Base-by-base conservation (phyloP, 768 basidiomycete genomes). In the Hemileccinum rubropunctum region DNA sequence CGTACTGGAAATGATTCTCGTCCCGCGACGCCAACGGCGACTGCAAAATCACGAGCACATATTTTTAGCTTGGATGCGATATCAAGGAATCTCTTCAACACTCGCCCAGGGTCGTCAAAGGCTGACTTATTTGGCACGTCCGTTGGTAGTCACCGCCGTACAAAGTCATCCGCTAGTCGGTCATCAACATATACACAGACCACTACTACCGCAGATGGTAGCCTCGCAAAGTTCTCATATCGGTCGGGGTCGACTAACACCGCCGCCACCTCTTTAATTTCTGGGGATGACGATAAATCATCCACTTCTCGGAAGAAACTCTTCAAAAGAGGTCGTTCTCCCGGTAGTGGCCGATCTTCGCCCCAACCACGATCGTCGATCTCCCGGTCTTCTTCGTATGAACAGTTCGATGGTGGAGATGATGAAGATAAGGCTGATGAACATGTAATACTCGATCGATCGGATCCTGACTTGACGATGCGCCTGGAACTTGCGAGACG, bases 61-160 rank as follows among this genome's bases (percentile, higher is more conserved):
- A 90, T 92, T 44, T 92, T 95, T 63, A 84, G 89, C 30, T 76
- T 98, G 45, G 94, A 98, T 61, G 87, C 83, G 17, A 86, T 98
- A 58, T 93, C 91, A 17, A 81, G 91, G 38, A 94, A 92, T 67
- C 76, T 98, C 26, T 95, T 97, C 70, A 83, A 79, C 58, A 64
- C 80, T 6, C 80, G 83, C 3, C 78, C 86, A 27, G 88, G 84
- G 9, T 80, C 80, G 11, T 72, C 82, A 9, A 82, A 84, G 71
- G 80, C 79, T 28, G 91, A 94, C 54, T 74, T 91, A 48, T 91
- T 93, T 62, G 79, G 83, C 27, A 83, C 82, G 5, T 84, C 86
- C 0, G 80, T 87, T 32, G 86, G 77, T 58, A 75, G 82, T 48
- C 82, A 83, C 61, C 79, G 79, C 51, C 82, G 64, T 13, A 58